phyloP scores from a whole-genome alignment of 2,329 filamentous ascomycete genomes.

The Talaromyces sp. region DNA sequence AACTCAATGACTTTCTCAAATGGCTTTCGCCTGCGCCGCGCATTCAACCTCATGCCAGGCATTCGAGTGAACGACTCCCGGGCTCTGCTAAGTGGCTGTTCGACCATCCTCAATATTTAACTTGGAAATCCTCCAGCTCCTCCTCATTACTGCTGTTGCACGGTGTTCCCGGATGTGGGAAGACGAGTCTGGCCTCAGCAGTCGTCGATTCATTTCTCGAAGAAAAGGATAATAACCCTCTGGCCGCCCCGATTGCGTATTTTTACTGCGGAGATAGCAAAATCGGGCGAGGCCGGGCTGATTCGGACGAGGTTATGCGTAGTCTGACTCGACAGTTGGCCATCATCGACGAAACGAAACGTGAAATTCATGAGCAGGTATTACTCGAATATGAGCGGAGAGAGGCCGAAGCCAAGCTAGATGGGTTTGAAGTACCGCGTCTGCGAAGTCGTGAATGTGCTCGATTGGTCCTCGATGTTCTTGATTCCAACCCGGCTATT shows the following conservation, averaged over 20 bases:
- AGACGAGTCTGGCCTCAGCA: slow-evolving; percentile 15
- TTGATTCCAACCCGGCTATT: slow-evolving; percentile 15
- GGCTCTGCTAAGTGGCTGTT: slow-evolving; percentile 17
- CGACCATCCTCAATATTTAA: slow-evolving; percentile 6
- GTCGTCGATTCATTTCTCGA: slow-evolving; percentile 1
- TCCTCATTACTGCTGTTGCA: slow-evolving; percentile 17
- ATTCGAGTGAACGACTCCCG: slow-evolving; percentile 5
- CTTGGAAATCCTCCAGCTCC: slow-evolving; percentile 14
- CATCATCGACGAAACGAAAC: background rate
- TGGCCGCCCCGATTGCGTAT: slow-evolving; percentile 2
- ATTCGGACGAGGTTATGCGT: slow-evolving; percentile 14
- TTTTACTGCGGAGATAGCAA: slow-evolving; percentile 9
- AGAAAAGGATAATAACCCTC: background rate
- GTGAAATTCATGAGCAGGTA: background rate
- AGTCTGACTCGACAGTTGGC: slow-evolving; percentile 12
- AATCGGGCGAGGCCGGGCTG: slow-evolving; percentile 6
- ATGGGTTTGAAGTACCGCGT: slow-evolving; percentile 9
- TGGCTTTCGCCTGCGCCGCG: slow-evolving; percentile 16
- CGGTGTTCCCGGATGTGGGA: slow-evolving; percentile 18
- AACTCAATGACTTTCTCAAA: slow-evolving; percentile 2
- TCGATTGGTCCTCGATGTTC: slow-evolving; percentile 19
- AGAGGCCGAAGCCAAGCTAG: background rate
- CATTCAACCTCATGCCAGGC: slow-evolving; percentile 13
- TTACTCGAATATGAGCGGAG: background rate
- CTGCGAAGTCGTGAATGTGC: slow-evolving; percentile 12